Percentiles rank a stretch among this genome's conserved stretches.
These are phyloP conservation scores for Tephrocybe sp. DNA, from an alignment of 768 basidiomycete species.

Conservation along the genomic window DNA sequence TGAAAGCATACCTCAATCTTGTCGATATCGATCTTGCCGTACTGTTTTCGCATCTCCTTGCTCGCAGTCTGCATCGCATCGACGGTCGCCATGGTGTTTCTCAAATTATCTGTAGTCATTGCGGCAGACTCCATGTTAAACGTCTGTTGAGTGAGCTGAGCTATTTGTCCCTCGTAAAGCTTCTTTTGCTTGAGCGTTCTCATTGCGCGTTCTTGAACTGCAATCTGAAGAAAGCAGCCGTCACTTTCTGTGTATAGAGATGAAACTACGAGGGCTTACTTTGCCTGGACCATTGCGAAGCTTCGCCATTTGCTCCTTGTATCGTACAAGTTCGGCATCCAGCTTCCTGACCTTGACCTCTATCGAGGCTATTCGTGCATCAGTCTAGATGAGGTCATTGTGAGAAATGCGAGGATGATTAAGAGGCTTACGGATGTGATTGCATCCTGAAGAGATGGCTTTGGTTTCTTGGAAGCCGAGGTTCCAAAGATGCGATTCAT, in stretches of 20 bases:
- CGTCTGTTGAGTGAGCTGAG: conserved; percentile 89
- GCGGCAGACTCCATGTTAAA: conserved; percentile 98
- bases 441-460: conserved; percentile 87
- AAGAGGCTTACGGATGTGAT: conserved; percentile 68
- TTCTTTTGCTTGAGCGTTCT: conserved; percentile 91
- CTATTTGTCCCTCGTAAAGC: conserved; percentile 92
- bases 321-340: conserved; percentile 86
- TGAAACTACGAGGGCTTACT: conserved; percentile 41
- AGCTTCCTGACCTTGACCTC: conserved; percentile 98
- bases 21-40: conserved; percentile 95
- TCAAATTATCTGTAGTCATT: conserved; percentile 94
- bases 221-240: conserved; percentile 43
- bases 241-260: neutral
- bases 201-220: conserved; percentile 92
- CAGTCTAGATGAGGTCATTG: conserved; percentile 57
- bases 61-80: conserved; percentile 96
- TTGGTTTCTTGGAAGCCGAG: conserved; percentile 76
- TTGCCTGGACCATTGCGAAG: conserved; percentile 93
- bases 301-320: conserved; percentile 96
- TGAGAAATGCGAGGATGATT: conserved; percentile 5
- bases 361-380: conserved; percentile 78
- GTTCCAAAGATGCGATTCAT: conserved; percentile 86
- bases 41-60: conserved; percentile 95
- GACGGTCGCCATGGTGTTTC: conserved; percentile 98
- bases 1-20: conserved; percentile 85